Evolutionary conservation across 1,284 basidiomycete genomes (phyloP).

Genomic region (Rhizoctonia solani): DNA sequence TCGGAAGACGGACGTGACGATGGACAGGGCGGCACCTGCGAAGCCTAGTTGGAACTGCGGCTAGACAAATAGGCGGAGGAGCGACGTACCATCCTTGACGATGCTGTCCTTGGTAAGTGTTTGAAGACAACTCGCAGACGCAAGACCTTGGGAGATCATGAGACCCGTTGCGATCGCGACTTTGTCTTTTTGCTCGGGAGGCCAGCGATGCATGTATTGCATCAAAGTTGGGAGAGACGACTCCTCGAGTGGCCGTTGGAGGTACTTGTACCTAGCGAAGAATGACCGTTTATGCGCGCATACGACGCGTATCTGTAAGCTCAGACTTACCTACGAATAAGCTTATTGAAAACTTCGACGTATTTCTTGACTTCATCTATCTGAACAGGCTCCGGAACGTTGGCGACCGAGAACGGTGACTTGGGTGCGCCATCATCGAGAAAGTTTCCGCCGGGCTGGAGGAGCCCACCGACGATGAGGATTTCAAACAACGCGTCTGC

Average conservation of each 20-base stretch:
- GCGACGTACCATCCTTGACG: slow-evolving; percentile 79
- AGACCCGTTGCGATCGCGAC: slow-evolving; percentile 81
- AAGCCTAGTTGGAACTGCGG: slow-evolving; percentile 2
- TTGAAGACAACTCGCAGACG: slow-evolving; percentile 73
- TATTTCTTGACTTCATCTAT: slow-evolving; percentile 88
- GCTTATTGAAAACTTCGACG: slow-evolving; percentile 90
- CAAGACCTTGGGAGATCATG: slow-evolving; percentile 80
- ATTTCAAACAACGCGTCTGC: slow-evolving; percentile 94
- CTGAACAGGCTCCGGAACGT: slow-evolving; percentile 75
- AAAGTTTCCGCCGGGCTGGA: slow-evolving; percentile 93
- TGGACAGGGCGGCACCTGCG: slow-evolving; percentile 73
- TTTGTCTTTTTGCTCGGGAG: slow-evolving; percentile 74
- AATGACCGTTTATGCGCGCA: slow-evolving; percentile 23
- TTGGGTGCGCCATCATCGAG: slow-evolving; percentile 82
- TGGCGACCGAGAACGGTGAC: slow-evolving; percentile 83
- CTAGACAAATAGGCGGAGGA: background rate
- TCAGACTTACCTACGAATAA: slow-evolving; percentile 78
- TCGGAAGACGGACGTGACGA: slow-evolving; percentile 80
- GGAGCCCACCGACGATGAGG: slow-evolving; percentile 89
- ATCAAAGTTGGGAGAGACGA: slow-evolving; percentile 80
- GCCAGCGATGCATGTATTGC: slow-evolving; percentile 89
- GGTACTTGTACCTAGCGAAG: slow-evolving; percentile 92
- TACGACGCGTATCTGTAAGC: slow-evolving; percentile 19
- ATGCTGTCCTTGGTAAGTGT: slow-evolving; percentile 92
- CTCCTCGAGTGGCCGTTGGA: slow-evolving; percentile 93